A percentile compares a stretch with the other conserved stretches of the same genome.
phyloP scores from a whole-genome alignment of 2,329 filamentous ascomycete genomes.

The Trichoderma lentiforme region DNA sequence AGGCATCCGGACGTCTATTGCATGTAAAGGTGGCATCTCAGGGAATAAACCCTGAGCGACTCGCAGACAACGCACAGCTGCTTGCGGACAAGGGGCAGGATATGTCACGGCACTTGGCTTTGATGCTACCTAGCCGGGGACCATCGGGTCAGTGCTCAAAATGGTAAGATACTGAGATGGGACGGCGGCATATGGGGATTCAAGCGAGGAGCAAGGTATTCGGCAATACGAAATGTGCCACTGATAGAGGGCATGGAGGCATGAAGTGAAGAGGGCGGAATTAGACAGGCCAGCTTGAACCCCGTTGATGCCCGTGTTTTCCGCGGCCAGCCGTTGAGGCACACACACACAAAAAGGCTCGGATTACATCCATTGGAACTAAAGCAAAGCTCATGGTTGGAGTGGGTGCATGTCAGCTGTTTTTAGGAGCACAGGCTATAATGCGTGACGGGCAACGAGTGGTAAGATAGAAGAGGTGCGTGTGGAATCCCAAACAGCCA shows the following conservation, averaged over 20 bases:
- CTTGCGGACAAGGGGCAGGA: not conserved
- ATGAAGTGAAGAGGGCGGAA: not conserved
- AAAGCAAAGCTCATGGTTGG: not conserved
- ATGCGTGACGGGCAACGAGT: not conserved
- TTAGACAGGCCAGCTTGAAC: not conserved
- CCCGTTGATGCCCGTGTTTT: not conserved
- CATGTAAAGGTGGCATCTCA: not conserved
- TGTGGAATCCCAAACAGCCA: not conserved
- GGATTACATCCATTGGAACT: not conserved
- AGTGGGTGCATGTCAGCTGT: not conserved
- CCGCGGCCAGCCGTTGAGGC: not conserved
- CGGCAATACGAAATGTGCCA: not conserved
- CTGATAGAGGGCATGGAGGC: not conserved
- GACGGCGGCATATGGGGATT: not conserved
- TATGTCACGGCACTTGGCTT: constrained; percentile 1
- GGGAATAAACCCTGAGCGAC: not conserved
- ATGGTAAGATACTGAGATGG: not conserved
- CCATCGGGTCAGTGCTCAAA: not conserved
- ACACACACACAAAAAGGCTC: not conserved
- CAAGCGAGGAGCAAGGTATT: not conserved
- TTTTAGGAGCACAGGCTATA: not conserved
- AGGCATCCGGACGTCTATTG: not conserved
- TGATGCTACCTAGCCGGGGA: constrained; percentile 5
- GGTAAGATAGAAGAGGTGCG: not conserved
- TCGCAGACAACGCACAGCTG: not conserved